Evolutionary conservation across 306 rosid genomes (phyloP).

Genomic region (Citrullus amarus): DNA sequence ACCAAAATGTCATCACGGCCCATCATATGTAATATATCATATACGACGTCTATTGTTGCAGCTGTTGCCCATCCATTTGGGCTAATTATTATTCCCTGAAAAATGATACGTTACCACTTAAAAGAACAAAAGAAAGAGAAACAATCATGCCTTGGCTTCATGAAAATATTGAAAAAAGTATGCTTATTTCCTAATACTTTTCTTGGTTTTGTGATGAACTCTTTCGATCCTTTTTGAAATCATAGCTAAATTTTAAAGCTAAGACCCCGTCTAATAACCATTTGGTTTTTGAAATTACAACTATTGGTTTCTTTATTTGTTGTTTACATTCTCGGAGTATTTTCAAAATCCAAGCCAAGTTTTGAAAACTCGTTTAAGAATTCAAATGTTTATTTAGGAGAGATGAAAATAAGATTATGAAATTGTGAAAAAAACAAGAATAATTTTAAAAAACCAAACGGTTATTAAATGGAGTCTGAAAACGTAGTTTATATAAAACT

Average conservation of each 20-base stretch:
- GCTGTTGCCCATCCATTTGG: constrained; percentile 93
- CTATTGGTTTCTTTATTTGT: not conserved
- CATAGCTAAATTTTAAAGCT: not conserved
- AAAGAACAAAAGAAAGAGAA: not conserved
- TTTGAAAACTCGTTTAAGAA: not conserved
- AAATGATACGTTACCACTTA: not conserved
- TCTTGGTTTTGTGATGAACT: not conserved
- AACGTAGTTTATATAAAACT: not conserved
- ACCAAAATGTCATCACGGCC: constrained; percentile 80
- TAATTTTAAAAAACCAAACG: not conserved
- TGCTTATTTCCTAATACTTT: not conserved
- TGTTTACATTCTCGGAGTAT: too few relatives aligned
- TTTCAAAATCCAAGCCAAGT: not conserved
- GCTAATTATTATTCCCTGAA: constrained; percentile 72
- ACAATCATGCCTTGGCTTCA: not conserved
- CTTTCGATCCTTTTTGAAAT: not conserved
- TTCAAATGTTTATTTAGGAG: not conserved
- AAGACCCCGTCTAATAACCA: not conserved
- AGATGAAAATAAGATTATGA: not conserved
- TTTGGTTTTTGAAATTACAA: not conserved
- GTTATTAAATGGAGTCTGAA: not conserved
- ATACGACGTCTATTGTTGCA: constrained; percentile 70
- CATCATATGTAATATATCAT: constrained; percentile 91
- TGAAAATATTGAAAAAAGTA: too few relatives aligned
- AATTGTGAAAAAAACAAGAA: too few relatives aligned